Conservation (phyloP, 192 early-diverging fungal species). For the Gonapodya sp. region DNA sequence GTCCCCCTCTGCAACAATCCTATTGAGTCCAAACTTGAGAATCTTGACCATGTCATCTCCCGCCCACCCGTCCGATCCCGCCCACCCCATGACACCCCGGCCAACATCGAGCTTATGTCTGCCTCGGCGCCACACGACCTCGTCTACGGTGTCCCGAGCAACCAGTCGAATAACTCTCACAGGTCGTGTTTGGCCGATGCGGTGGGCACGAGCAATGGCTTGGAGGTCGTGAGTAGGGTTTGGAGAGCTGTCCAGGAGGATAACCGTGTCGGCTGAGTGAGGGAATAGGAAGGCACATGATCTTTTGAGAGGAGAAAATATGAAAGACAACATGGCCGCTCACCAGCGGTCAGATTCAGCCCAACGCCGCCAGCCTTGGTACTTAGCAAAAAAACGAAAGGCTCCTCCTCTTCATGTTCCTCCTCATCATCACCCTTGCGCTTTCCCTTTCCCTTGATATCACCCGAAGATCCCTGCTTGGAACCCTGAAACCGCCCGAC, state of each 20-base stretch:
- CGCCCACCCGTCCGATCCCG: background rate
- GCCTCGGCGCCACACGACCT: background rate
- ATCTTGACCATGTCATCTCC: background rate
- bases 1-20: background rate
- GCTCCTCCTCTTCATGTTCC: background rate
- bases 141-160: background rate
- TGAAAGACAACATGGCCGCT: background rate
- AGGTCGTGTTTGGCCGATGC: background rate
- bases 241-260: constrained; percentile 36
- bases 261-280: constrained; percentile 53
- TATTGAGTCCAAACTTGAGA: background rate
- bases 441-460: background rate
- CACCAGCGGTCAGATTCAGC: constrained; percentile 55
- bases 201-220: background rate
- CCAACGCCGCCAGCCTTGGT: constrained; percentile 66
- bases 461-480: background rate
- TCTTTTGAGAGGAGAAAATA: background rate
- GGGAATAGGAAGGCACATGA: background rate
- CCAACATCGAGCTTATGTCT: background rate
- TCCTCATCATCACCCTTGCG: background rate
- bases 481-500: background rate
- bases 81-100: background rate
- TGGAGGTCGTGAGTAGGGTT: background rate
- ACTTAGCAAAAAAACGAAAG: constrained; percentile 40
- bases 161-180: background rate